Evolutionary conservation across 1,284 basidiomycete genomes (phyloP).

Genomic region (Leccinum subrobustum): DNA sequence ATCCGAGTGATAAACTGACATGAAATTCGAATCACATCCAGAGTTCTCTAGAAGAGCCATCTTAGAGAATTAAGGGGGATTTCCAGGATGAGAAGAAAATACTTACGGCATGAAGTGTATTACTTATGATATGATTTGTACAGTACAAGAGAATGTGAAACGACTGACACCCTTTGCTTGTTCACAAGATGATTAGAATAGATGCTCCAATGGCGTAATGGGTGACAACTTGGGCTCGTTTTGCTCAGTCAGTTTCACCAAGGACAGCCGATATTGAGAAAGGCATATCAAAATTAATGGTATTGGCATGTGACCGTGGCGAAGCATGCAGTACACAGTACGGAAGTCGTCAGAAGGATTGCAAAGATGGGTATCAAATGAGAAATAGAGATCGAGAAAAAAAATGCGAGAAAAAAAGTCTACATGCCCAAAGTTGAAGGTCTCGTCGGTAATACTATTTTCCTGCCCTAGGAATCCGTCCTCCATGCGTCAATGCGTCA

Average conservation of each 20-base stretch:
- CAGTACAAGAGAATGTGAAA: neutral
- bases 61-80: neutral
- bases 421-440: neutral
- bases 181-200: neutral
- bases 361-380: neutral
- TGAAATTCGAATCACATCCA: neutral
- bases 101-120: neutral
- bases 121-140: neutral
- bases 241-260: neutral
- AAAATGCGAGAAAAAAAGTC: neutral
- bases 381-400: neutral
- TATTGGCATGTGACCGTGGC: slow-evolving; percentile 1
- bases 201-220: neutral
- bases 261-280: neutral
- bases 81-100: neutral
- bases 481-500: neutral
- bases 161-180: neutral
- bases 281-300: neutral
- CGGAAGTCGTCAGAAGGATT: slow-evolving; percentile 4
- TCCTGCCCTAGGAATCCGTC: neutral
- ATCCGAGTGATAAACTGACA: neutral
- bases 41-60: neutral
- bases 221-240: neutral
- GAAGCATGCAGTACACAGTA: slow-evolving; percentile 2
- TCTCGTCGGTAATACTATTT: neutral